Evolutionary conservation across 2,329 filamentous ascomycete genomes (phyloP).

Genomic region (Nemania abortiva): DNA sequence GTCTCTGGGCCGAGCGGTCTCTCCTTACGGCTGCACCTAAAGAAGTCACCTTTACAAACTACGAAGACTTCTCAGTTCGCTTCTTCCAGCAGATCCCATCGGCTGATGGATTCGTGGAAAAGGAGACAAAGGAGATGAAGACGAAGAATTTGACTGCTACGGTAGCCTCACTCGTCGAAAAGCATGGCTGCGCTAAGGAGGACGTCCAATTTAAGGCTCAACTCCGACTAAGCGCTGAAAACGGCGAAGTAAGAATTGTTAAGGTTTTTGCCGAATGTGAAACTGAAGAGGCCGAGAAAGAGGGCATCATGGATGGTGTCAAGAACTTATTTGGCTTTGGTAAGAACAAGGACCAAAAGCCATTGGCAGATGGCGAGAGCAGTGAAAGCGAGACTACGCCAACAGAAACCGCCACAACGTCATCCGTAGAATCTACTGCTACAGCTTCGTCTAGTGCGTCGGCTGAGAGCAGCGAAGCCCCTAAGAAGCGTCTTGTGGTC

Average conservation of each 20-base stretch:
- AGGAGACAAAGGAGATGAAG: constrained; percentile 73
- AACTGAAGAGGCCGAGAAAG: constrained; percentile 77
- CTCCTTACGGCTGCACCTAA: constrained; percentile 81
- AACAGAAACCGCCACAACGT: constrained; percentile 59
- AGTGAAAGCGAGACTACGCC: constrained; percentile 61
- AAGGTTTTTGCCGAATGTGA: constrained; percentile 88
- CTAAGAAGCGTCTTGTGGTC: constrained; percentile 69
- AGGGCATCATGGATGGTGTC: constrained; percentile 87
- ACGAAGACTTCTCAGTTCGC: constrained; percentile 81
- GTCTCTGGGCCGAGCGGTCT: constrained; percentile 84
- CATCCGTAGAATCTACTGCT: constrained; percentile 54
- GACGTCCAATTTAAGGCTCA: constrained; percentile 85
- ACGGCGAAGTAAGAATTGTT: constrained; percentile 83
- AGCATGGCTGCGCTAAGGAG: constrained; percentile 79
- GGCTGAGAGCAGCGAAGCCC: constrained; percentile 64
- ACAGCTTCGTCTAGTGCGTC: constrained; percentile 61
- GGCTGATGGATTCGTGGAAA: constrained; percentile 63
- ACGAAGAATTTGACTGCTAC: constrained; percentile 90
- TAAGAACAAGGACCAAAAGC: constrained; percentile 87
- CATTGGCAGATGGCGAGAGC: constrained; percentile 70
- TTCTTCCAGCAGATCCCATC: constrained; percentile 80
- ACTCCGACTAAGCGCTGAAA: constrained; percentile 76
- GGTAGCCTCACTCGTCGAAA: constrained; percentile 81
- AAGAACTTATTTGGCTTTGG: constrained; percentile 98
- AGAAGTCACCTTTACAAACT: constrained; percentile 85